Evolutionary conservation across 208 protist species (phyloP).

Genomic region (Angomonas deanei): DNA sequence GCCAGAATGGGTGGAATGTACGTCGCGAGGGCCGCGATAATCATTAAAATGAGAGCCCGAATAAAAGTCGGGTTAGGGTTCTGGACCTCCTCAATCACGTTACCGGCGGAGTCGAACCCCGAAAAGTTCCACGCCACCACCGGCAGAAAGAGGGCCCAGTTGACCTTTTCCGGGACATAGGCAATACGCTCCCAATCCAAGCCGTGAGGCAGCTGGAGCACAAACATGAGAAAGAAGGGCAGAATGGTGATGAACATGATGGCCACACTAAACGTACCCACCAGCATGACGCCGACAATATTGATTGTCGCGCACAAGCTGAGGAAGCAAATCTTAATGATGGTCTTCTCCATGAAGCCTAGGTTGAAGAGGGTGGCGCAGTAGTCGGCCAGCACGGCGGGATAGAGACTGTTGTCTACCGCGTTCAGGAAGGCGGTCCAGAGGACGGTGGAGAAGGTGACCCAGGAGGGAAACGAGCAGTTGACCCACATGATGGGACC

Average conservation of each 20-base stretch:
- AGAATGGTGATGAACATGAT: constrained; percentile 84
- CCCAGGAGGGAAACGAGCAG: constrained; percentile 74
- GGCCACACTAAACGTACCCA: constrained; percentile 67
- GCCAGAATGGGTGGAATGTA: constrained; percentile 86
- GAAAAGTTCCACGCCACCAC: constrained; percentile 90
- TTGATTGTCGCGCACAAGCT: constrained; percentile 69
- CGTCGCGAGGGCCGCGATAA: constrained; percentile 59
- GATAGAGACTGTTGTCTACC: constrained; percentile 89
- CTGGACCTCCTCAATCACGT: constrained; percentile 87
- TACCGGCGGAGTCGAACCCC: constrained; percentile 85
- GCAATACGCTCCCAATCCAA: constrained; percentile 69
- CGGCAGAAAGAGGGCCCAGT: constrained; percentile 84
- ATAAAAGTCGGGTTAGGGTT: constrained; percentile 82
- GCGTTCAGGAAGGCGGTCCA: constrained; percentile 83
- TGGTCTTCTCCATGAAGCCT: constrained; percentile 29
- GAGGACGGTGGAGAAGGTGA: constrained; percentile 78
- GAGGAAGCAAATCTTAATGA: constrained; percentile 69
- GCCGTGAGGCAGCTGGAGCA: constrained; percentile 72
- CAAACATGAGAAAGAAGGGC: constrained; percentile 86
- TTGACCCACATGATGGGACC: constrained; percentile 91
- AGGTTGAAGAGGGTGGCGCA: constrained; percentile 64
- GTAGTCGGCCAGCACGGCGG: constrained; percentile 83
- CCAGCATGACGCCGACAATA: constrained; percentile 65
- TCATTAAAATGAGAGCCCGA: constrained; percentile 79
- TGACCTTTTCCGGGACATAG: constrained; percentile 59